Conservation (phyloP, 1,284 basidiomycete species). For the Pyrrhoderma noxium region DNA sequence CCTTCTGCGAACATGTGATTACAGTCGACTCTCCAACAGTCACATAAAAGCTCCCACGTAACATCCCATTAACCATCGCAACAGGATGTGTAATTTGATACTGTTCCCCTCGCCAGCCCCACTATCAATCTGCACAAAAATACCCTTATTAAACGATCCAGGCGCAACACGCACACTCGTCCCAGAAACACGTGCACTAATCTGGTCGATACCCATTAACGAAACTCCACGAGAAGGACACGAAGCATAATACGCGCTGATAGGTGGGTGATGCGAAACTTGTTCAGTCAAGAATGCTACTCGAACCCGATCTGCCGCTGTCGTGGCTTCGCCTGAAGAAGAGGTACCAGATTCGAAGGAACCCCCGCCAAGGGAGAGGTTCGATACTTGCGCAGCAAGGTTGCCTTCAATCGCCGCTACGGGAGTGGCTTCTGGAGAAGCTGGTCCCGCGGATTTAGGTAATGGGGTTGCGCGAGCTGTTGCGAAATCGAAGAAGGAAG, state of each 20-base stretch:
- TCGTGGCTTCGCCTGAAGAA: slow-evolving; percentile 22
- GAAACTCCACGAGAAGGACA: slow-evolving; percentile 73
- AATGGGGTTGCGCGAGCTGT: slow-evolving; percentile 14
- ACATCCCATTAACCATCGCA: slow-evolving; percentile 86
- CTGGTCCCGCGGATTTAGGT: slow-evolving; percentile 10
- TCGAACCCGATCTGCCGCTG: slow-evolving; percentile 38
- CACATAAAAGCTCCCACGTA: slow-evolving; percentile 86
- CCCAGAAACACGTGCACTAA: slow-evolving; percentile 83
- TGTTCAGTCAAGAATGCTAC: slow-evolving; percentile 76
- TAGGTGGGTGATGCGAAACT: slow-evolving; percentile 94
- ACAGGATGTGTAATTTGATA: slow-evolving; percentile 89
- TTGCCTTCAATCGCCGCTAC: slow-evolving; percentile 31
- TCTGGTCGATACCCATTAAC: slow-evolving; percentile 82
- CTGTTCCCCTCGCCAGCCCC: slow-evolving; percentile 76
- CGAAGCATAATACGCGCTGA: slow-evolving; percentile 81
- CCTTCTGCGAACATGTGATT: slow-evolving; percentile 59
- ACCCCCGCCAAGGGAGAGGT: slow-evolving; percentile 43
- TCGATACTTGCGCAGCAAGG: slow-evolving; percentile 49
- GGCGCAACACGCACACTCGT: slow-evolving; percentile 79
- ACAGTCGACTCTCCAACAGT: slow-evolving; percentile 78
- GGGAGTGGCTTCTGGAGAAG: slow-evolving; percentile 32
- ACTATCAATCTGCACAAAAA: slow-evolving; percentile 72
- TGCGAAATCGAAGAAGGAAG: slow-evolving; percentile 14
- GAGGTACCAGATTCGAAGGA: slow-evolving; percentile 27
- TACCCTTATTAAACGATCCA: slow-evolving; percentile 81